phyloP scores from a whole-genome alignment of 169 alveolate genomes.

The Plasmodium yoelii region DNA sequence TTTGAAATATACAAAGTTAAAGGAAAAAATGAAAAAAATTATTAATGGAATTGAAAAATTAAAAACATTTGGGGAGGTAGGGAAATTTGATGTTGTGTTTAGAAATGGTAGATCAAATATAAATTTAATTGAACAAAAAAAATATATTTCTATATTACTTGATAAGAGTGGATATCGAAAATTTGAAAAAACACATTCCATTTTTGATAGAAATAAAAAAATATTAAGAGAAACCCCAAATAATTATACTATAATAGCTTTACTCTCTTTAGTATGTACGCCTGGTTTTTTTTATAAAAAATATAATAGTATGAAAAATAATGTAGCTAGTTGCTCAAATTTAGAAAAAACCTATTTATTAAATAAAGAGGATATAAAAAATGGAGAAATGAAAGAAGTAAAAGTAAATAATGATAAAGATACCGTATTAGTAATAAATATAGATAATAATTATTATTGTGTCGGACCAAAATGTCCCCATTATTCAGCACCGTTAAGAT shows the following conservation, averaged over 20 bases:
- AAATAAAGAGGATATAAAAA: slow-evolving; percentile 76
- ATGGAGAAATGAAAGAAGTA: slow-evolving; percentile 85
- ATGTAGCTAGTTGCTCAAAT: slow-evolving; percentile 19
- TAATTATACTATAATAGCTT: slow-evolving; percentile 1
- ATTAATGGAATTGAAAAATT: too few species aligned
- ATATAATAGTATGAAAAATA: background rate
- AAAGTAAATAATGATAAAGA: slow-evolving; percentile 78
- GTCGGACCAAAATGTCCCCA: slow-evolving; percentile 87
- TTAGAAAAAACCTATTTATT: slow-evolving; percentile 71
- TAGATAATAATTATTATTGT: slow-evolving; percentile 79
- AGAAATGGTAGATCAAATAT: background rate
- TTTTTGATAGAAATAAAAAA: slow-evolving; percentile 5
- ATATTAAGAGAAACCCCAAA: background rate
- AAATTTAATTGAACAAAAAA: too few species aligned
- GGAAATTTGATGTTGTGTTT: background rate
- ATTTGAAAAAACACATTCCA: background rate
- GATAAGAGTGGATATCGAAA: background rate
- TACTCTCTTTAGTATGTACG: slow-evolving; percentile 24
- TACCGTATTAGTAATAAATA: slow-evolving; percentile 78
- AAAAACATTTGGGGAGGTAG: too few species aligned
- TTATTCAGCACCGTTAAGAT: slow-evolving; percentile 80
- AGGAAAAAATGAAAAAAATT: too few species aligned
- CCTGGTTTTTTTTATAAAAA: slow-evolving; percentile 7
- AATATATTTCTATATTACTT: too few species aligned
- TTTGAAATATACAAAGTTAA: too few species aligned